Conservation (phyloP, 257 asterid species). For the Craterostigma plantagineum region DNA sequence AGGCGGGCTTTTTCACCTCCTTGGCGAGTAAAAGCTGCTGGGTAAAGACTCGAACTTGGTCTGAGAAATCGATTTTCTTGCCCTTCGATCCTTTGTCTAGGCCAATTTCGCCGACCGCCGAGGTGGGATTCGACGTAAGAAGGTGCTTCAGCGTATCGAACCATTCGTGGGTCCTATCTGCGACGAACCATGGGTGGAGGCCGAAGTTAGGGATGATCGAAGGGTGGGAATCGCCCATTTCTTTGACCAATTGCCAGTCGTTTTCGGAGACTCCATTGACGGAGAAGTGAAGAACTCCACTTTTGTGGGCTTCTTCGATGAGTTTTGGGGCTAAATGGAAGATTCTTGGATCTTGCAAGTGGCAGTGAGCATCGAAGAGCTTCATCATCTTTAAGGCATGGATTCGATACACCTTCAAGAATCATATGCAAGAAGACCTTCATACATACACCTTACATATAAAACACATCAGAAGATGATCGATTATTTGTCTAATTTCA, state of each 20-base stretch:
- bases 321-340: constrained; percentile 34
- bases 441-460: too few species aligned
- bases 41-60: constrained; percentile 58
- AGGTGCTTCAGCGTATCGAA: constrained; percentile 34
- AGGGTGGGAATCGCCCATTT: constrained; percentile 54
- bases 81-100: constrained; percentile 75
- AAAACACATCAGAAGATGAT: too few species aligned
- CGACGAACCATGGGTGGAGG: constrained; percentile 69
- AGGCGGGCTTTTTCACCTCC: constrained; percentile 67
- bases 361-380: constrained; percentile 89
- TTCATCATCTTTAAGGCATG: constrained; percentile 35
- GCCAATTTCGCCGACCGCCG: constrained; percentile 97
- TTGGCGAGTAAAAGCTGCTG: constrained; percentile 78
- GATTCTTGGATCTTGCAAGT: constrained; percentile 75
- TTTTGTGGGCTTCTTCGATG: constrained; percentile 35
- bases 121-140: constrained; percentile 47
- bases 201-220: constrained; percentile 70
- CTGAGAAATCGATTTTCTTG: constrained; percentile 42
- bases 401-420: too few species aligned
- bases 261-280: constrained; percentile 78
- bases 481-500: too few species aligned
- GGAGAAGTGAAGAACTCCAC: constrained; percentile 68
- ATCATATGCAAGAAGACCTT: too few species aligned
- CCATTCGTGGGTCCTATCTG: constrained; percentile 69
- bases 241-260: constrained; percentile 83